phyloP scores from a whole-genome alignment of 306 rosid species.

The Inga leiocalycina region DNA sequence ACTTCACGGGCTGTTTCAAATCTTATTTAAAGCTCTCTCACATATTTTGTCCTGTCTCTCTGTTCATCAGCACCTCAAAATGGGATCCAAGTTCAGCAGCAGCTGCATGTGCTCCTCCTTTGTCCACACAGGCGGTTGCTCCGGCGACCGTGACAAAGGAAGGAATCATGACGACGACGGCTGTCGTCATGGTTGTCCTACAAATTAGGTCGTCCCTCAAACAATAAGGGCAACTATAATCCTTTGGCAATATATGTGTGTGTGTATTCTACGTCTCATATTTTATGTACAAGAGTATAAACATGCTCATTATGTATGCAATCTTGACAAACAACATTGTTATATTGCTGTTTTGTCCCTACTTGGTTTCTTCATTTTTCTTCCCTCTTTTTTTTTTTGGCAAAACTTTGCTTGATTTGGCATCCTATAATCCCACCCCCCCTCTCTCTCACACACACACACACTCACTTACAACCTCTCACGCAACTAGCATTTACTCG shows the following conservation, averaged over 20 bases:
- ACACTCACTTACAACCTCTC: no score
- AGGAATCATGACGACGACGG: not conserved
- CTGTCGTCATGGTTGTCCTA: not conserved
- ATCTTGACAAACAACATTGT: not conserved
- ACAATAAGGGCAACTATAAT: not conserved
- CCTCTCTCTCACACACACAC: no score
- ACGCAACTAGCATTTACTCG: no score
- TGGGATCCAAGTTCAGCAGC: not conserved
- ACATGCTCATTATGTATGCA: not conserved
- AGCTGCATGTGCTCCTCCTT: no score
- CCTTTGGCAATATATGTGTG: not conserved
- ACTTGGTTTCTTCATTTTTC: not conserved
- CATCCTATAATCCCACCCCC: not conserved
- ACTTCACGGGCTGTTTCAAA: no score
- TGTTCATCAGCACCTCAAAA: not conserved
- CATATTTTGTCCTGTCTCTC: not conserved
- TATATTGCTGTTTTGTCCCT: not conserved
- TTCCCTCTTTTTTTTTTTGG: not conserved
- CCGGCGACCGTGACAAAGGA: not conserved
- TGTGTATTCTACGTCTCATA: not conserved
- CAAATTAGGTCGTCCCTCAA: not conserved
- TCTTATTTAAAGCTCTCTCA: not conserved
- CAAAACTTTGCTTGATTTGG: not conserved
- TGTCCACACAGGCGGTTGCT: not conserved
- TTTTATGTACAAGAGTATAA: not conserved